Base-by-base conservation (phyloP, 805 yeast species). In the Metschnikowia matae region DNA sequence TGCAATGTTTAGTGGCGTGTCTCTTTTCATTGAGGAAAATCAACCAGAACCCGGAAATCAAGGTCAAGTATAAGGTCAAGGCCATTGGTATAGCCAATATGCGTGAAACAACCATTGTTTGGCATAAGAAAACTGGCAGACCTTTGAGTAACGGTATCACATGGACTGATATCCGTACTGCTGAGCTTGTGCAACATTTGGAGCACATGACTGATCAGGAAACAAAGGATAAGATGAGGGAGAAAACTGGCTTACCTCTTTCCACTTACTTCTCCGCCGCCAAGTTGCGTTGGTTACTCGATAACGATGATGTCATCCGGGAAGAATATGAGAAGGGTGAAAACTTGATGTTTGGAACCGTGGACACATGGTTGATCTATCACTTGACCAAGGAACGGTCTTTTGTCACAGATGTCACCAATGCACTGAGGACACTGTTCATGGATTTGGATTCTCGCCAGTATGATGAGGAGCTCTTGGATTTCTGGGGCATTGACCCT, bases 131-230 rank as follows among this genome's bases (percentile, higher is more conserved):
- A 48, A 89, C 97, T 2, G 97, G 97, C 38, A 71, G 74, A 56
- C 95, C 96, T 3, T 79, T 89, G 49, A 79, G 84, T 63, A 85
- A 87, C 65, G 97, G 97, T 62, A 89, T 91, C 66, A 96, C 91
- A 35, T 91, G 98, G 98, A 88, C 92, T 54, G 98, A 91, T 70
- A 87, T 96, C 38, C 80, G 98, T 63, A 92, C 96, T 38, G 71
- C 87, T 8, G 81, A 76, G 17, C 78, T 87, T 44, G 90, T 89
- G 48, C 79, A 80, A 54, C 79, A 82, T 56, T 75, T 85, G 64
- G 79, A 78, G 59, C 71, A 75, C 51, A 74, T 74, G 57, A 75
- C 79, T 23, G 74, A 83, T 23, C 76, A 74, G 40, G 83, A 79
- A 32, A 75, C 75, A 45, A 78, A 87, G 55, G 81, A 78, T 40